Conservation (phyloP, 768 basidiomycete genomes). For the Sistotremastrum suecicum region DNA sequence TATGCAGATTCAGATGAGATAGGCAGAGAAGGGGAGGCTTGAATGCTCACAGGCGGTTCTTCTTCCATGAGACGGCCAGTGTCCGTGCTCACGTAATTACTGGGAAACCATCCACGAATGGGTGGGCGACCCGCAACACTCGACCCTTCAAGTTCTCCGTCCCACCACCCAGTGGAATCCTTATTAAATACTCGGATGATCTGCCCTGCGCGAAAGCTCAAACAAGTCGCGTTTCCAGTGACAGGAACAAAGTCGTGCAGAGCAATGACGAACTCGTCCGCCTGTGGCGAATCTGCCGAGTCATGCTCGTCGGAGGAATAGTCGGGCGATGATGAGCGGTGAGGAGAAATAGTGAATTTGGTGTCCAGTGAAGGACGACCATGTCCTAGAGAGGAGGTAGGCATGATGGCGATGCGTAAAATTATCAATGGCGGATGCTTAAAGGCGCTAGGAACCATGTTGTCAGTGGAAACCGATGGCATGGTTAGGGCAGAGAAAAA, state of each 20-base stretch:
- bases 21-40: too few species aligned
- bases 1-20: too few species aligned
- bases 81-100: conserved; percentile 79
- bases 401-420: too few species aligned
- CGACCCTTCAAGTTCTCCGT: conserved; percentile 74
- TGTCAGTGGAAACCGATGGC: too few species aligned
- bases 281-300: neutral
- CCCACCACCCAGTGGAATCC: conserved; percentile 94
- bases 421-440: too few species aligned
- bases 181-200: conserved; percentile 83
- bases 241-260: conserved; percentile 83
- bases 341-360: too few species aligned
- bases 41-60: conserved; percentile 25
- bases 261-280: conserved; percentile 64
- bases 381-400: too few species aligned
- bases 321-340: too few species aligned
- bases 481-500: too few species aligned
- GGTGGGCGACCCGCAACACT: neutral
- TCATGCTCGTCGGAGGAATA: too few species aligned
- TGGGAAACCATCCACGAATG: conserved; percentile 93
- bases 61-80: conserved; percentile 44
- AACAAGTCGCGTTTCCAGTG: conserved; percentile 60
- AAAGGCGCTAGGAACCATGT: too few species aligned
- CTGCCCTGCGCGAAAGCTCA: conserved; percentile 82
- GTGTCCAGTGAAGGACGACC: too few species aligned